These are phyloP conservation scores for Apiotrichum mycotoxinovorans DNA, from an alignment of 1,284 basidiomycete genomes.

Conservation along the genomic window DNA sequence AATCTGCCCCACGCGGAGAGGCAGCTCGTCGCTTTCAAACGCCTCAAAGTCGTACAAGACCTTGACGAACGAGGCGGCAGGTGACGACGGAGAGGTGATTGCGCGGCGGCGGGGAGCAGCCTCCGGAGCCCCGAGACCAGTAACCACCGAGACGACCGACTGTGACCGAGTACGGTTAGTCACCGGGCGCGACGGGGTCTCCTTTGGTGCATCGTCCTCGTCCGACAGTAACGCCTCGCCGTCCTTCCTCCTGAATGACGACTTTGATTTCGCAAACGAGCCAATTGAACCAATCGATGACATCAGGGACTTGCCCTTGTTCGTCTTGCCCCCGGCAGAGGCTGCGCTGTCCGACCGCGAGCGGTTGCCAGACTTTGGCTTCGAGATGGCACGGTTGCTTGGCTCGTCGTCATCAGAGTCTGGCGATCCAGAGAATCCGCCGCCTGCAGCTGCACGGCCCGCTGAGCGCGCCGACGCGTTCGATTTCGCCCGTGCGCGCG, in stretches of 20 bases:
- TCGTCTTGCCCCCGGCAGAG: constrained; percentile 28
- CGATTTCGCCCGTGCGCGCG: constrained; percentile 36
- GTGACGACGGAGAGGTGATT: constrained; percentile 32
- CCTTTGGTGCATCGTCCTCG: constrained; percentile 38
- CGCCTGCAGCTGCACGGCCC: not conserved
- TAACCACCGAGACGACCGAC: constrained; percentile 9
- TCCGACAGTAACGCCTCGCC: constrained; percentile 47
- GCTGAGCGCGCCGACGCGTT: constrained; percentile 29
- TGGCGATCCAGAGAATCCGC: not conserved
- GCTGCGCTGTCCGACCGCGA: constrained; percentile 44
- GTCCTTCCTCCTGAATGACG: constrained; percentile 57
- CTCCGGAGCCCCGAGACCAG: not conserved
- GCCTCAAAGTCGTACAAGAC: constrained; percentile 70
- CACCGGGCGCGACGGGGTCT: constrained; percentile 3
- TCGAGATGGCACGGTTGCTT: not conserved
- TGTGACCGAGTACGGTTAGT: constrained; percentile 13
- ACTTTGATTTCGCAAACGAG: constrained; percentile 30
- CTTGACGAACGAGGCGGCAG: constrained; percentile 51
- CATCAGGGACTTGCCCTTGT: constrained; percentile 30
- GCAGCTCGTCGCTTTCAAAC: constrained; percentile 65
- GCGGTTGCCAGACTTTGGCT: constrained; percentile 24
- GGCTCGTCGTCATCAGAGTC: constrained; percentile 38
- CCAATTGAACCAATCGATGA: constrained; percentile 43
- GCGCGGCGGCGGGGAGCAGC: constrained; percentile 26
- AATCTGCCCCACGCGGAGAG: constrained; percentile 66